Base-by-base conservation (phyloP, 2,329 filamentous ascomycete genomes). In the Amylocarpus encephaloides region DNA sequence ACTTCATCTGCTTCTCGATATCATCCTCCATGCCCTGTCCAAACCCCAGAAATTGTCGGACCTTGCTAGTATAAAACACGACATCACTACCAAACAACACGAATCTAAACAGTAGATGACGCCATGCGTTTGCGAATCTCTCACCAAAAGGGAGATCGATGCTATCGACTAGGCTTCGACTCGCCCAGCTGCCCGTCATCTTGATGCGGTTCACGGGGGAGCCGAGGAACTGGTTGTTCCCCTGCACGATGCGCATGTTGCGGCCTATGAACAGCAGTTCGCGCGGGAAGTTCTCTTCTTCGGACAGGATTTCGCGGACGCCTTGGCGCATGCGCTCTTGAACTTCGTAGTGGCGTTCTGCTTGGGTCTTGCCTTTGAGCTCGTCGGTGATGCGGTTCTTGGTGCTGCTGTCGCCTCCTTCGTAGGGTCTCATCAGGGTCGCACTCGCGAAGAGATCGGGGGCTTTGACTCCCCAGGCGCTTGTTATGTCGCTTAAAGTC, bases 11-110 rank as follows among this genome's bases (percentile, higher is more conserved):
- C 64, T 79, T 78, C 73, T 97, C 93, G 54, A 97, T 83, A 66
- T 92, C 89, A 64, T 96, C 92, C 66, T 97, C 93, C 86, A 97
- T 93, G 0, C 91, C 91, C 9, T 82, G 77, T 0, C 91, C 89
- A 2, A 83, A 68, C 0, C 88, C 87, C 11, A 96, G 64, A 66
- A 80, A 78, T 71, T 97, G 91, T 58, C 82, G 78, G 6, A 94
- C 45, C 70, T 86, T 88, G 60, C 82, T 85, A 60, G 85, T 86
- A 67, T 86, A 94, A 67, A 95, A 98, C 10, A 85, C 80, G 0
- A 94, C 64, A 67, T 97, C 93, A 13, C 83, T 87, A 4, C 79
- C 75, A 13, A 88, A 71, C 59, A 98, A 67, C 33, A 95, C 86
- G 1, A 82, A 67, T 60, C 83, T 81, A 71, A 97, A 97, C n/a